Evolutionary conservation across 1,139 yeast species (phyloP), one percentile per base, ranked within the genome.

Genomic region (Yamadazyma sp.): DNA sequence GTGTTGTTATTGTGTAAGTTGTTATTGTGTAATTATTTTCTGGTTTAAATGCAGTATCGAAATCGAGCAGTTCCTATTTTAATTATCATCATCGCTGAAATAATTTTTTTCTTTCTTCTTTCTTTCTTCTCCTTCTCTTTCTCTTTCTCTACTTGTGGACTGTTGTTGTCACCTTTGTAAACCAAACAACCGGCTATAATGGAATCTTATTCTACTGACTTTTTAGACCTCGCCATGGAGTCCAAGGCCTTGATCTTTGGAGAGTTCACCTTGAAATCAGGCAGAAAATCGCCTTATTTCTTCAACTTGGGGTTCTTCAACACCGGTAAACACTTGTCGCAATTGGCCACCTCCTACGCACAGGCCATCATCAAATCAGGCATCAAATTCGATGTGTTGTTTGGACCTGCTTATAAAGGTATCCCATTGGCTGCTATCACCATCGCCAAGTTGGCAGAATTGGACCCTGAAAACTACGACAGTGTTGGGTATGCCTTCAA

Each of bases 331-430:
- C 76, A 86, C 45, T 71, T 92, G 46, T 80, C 89, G 13, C 79
- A 81, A 36, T 70, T 92, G 55, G 96, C 96, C 22, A 76, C 83
- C 8, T 86, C 96, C 6, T 92, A 89, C 57, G 97, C 98, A 35
- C 74, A 78, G 45, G 86, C 96, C 29, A 90, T 92, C 50, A 82
- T 89, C 48, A 80, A 78, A 35, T 76, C 92, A 1, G 89, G 84
- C 4, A 59, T 92, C 41, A 83, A 88, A 59, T 90, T 92, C 53
- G 98, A 92, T 56, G 82, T 92, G 29, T 70, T 92, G 41, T 92
- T 92, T 55, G 98, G 98, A 10, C 98, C 98, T 13, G 98, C 98
- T 21, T 92, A 92, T 67, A 92, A 92, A 67, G 98, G 98, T 18
- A 92, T 92, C 51, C 96, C 98, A 22, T 73, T 92, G 40, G 95